Percentiles rank a stretch among this genome's conserved stretches.
Evolutionary conservation across 2,329 filamentous ascomycete species (phyloP).

Genomic region (Fusarium marasasianum): DNA sequence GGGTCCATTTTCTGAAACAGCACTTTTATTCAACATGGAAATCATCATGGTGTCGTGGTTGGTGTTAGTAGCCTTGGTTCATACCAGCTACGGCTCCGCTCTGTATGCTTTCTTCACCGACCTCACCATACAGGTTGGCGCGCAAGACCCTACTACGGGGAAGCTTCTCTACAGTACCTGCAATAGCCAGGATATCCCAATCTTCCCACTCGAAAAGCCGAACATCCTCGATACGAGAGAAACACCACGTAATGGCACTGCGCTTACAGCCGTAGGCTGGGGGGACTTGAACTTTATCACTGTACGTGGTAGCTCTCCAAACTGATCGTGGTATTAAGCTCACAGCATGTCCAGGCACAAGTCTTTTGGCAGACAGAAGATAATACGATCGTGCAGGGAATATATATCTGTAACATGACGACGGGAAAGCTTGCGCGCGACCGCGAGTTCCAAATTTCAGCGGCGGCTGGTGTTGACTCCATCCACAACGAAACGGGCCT

Average conservation of each 20-base stretch:
- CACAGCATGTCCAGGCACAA: neutral
- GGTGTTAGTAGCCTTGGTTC: neutral
- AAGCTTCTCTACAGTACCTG: slow-evolving; percentile 1
- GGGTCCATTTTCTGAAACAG: neutral
- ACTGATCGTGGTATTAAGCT: accelerated
- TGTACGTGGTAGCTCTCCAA: neutral
- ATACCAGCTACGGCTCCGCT: neutral
- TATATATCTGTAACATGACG: neutral
- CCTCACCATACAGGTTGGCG: slow-evolving; percentile 2
- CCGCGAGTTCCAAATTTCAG: neutral
- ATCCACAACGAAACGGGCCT: neutral
- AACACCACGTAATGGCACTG: neutral
- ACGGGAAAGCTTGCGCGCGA: neutral
- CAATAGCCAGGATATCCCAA: neutral
- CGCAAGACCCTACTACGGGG: neutral
- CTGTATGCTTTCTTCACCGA: neutral
- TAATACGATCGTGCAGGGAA: neutral
- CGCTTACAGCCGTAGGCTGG: neutral
- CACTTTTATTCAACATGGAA: accelerated
- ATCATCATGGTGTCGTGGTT: neutral
- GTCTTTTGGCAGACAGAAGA: slow-evolving; percentile 6
- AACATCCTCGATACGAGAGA: neutral
- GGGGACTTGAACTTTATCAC: neutral
- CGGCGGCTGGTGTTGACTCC: neutral
- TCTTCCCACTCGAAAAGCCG: neutral